Percentiles rank a stretch among this genome's conserved stretches.
Conservation (phyloP, 345 rosid species). For the Combretum micranthum region DNA sequence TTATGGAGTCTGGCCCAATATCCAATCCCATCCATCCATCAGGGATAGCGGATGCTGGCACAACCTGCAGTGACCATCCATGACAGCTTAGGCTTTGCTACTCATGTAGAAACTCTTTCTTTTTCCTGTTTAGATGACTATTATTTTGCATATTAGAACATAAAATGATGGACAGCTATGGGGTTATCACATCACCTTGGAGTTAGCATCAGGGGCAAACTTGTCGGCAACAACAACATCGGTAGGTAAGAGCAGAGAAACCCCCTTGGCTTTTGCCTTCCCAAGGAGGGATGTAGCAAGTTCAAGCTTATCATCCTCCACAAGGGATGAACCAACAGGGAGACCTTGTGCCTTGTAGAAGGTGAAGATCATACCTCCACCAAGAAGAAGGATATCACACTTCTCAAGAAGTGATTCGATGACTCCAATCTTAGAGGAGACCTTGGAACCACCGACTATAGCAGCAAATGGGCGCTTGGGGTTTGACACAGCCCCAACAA, state of each 20-base stretch:
- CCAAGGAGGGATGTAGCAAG: slow-evolving; percentile 61
- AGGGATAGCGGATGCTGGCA: slow-evolving; percentile 70
- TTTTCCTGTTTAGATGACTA: neutral
- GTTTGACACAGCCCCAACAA: slow-evolving; percentile 80
- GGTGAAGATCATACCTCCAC: slow-evolving; percentile 88
- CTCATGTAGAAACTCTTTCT: neutral
- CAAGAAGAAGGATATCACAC: slow-evolving; percentile 66
- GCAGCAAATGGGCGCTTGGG: slow-evolving; percentile 98
- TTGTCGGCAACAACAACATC: slow-evolving; percentile 89
- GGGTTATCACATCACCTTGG: slow-evolving; percentile 47
- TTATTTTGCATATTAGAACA: neutral
- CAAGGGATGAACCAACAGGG: slow-evolving; percentile 75
- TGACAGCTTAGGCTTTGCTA: neutral
- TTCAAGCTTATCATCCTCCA: slow-evolving; percentile 45
- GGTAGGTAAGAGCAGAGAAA: slow-evolving; percentile 63
- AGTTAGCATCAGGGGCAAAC: slow-evolving; percentile 84
- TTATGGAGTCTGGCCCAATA: slow-evolving; percentile 70
- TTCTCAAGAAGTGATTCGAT: slow-evolving; percentile 74
- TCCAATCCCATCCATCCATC: slow-evolving; percentile 99
- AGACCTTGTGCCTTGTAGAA: slow-evolving; percentile 39
- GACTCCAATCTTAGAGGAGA: slow-evolving; percentile 91
- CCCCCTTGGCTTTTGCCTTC: slow-evolving; percentile 84
- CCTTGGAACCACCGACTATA: slow-evolving; percentile 93
- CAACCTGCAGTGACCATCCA: slow-evolving; percentile 38
- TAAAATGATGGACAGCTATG: neutral